Percentiles rank a stretch among this genome's conserved stretches.
These are phyloP conservation scores for Chaetomiaceae sp. DNA, from an alignment of 2,329 filamentous ascomycete genomes.

Conservation along the genomic window DNA sequence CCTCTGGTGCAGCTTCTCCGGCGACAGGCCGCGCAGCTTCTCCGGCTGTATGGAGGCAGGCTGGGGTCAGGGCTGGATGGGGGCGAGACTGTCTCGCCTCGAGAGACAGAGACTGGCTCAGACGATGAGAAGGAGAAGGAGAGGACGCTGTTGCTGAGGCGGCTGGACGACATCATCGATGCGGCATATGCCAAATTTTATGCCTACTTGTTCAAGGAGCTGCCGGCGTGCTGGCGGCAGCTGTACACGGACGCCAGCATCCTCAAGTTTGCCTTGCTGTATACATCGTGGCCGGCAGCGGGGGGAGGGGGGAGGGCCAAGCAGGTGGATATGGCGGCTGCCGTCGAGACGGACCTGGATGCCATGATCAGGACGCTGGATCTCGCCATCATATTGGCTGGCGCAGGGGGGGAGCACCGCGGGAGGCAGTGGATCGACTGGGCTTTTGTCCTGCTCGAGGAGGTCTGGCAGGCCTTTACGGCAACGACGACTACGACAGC, in stretches of 20 bases:
- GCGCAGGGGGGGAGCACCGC: slow-evolving; percentile 51
- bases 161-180: slow-evolving; percentile 52
- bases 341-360: slow-evolving; percentile 40
- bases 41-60: slow-evolving; percentile 11
- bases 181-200: slow-evolving; percentile 65
- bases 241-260: slow-evolving; percentile 68
- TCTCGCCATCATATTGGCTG: slow-evolving; percentile 69
- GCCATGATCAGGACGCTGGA: slow-evolving; percentile 64
- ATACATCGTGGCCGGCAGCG: slow-evolving; percentile 9
- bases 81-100: too few species aligned
- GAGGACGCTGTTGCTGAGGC: slow-evolving; percentile 31
- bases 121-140: background rate
- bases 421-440: slow-evolving; percentile 48
- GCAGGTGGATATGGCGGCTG: too few species aligned
- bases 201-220: slow-evolving; percentile 60
- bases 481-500: too few species aligned
- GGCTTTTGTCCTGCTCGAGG: slow-evolving; percentile 42
- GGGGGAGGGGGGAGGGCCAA: background rate
- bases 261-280: slow-evolving; percentile 48
- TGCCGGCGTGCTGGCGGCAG: slow-evolving; percentile 64
- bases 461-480: slow-evolving; percentile 20
- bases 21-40: slow-evolving; percentile 20
- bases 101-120: too few species aligned
- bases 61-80: background rate
- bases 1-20: slow-evolving; percentile 22